Evolutionary conservation across 805 yeast genomes (phyloP).

Genomic region (Monosporozyma solicola): DNA sequence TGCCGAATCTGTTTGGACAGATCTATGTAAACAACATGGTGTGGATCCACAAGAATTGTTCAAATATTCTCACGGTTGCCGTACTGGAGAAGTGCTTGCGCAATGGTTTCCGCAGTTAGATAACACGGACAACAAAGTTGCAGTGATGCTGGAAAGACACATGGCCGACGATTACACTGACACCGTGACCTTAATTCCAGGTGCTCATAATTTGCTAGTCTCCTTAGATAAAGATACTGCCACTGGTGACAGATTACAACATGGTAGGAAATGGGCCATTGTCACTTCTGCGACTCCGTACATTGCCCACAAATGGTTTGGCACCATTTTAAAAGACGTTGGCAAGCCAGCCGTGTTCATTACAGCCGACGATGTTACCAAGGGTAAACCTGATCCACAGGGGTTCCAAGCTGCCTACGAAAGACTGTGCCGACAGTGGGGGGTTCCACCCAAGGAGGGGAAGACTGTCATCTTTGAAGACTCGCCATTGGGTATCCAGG

Average conservation of each 20-base stretch:
- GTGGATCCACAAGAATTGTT: constrained; percentile 57
- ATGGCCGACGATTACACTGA: constrained; percentile 60
- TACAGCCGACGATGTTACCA: constrained; percentile 62
- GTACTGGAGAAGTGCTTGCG: constrained; percentile 61
- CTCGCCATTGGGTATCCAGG: constrained; percentile 73
- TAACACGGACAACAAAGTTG: constrained; percentile 39
- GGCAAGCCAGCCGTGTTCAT: constrained; percentile 64
- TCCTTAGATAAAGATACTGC: constrained; percentile 34
- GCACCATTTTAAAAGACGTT: constrained; percentile 40
- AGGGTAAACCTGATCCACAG: constrained; percentile 77
- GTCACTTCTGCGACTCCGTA: constrained; percentile 72
- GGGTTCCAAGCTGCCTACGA: constrained; percentile 54
- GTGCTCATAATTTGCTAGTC: constrained; percentile 51
- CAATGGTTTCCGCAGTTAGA: constrained; percentile 63
- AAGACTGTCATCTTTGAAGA: constrained; percentile 67
- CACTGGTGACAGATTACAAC: neutral
- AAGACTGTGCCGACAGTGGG: constrained; percentile 38
- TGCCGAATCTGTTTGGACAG: constrained; percentile 66
- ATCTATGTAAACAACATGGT: constrained; percentile 44
- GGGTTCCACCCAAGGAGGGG: constrained; percentile 11
- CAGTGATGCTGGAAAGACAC: constrained; percentile 51
- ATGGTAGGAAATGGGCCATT: constrained; percentile 60
- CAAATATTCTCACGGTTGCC: constrained; percentile 63
- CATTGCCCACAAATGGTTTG: constrained; percentile 66
- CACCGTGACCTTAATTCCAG: constrained; percentile 58